These are phyloP conservation scores for Misopates orontium DNA, from an alignment of 257 asterid species.

Conservation along the genomic window DNA sequence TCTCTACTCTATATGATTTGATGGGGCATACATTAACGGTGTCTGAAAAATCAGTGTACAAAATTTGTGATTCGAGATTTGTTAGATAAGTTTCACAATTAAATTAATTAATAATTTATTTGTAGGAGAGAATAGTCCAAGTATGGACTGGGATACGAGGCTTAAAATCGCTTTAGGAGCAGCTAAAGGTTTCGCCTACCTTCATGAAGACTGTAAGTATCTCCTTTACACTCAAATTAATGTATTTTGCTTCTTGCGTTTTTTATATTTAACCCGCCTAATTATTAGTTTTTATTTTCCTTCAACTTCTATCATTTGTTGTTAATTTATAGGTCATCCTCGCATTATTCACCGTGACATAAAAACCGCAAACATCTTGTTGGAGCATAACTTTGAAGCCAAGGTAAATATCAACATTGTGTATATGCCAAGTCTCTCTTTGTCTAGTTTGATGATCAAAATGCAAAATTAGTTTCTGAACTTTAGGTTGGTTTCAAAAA, in stretches of 20 bases:
- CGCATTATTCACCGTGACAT: slow-evolving; percentile 91
- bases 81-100: too few species aligned
- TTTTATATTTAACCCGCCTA: not conserved
- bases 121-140: slow-evolving; percentile 58
- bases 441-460: too few species aligned
- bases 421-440: too few species aligned
- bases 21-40: too few species aligned
- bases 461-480: too few species aligned
- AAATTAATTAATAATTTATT: too few species aligned
- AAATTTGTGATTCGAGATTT: too few species aligned
- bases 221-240: not conserved
- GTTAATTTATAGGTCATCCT: slow-evolving; percentile 66
- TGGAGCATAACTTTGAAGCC: slow-evolving; percentile 67
- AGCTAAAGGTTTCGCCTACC: slow-evolving; percentile 91
- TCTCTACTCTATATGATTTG: too few species aligned
- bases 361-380: slow-evolving; percentile 76
- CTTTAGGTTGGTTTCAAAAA: too few species aligned
- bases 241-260: not conserved
- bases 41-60: too few species aligned
- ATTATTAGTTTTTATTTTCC: not conserved
- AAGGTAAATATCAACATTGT: slow-evolving; percentile 52
- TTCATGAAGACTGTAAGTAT: slow-evolving; percentile 81
- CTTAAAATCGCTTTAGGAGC: slow-evolving; percentile 75
- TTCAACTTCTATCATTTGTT: not conserved
- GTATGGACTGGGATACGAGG: slow-evolving; percentile 75